Evolutionary conservation across 2,329 filamentous ascomycete genomes (phyloP).

Genomic region (Grosmannia huntii): DNA sequence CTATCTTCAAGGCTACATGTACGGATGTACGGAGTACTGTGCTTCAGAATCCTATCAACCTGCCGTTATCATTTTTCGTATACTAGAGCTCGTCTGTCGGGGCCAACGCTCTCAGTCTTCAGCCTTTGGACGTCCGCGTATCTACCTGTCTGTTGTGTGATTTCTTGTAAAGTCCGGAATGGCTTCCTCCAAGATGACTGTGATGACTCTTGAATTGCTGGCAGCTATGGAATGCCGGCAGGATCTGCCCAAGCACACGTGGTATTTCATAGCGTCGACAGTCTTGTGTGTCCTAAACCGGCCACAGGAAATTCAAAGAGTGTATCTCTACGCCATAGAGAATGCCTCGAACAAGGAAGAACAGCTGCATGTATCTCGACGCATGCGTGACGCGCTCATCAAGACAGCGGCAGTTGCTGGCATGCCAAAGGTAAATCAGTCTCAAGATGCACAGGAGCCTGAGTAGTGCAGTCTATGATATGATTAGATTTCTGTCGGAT

Average conservation of each 20-base stretch:
- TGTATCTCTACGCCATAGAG: constrained; percentile 29
- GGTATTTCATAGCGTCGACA: constrained; percentile 35
- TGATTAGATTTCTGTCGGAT: neutral
- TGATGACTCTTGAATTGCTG: constrained; percentile 27
- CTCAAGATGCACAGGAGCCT: neutral
- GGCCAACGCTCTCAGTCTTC: too few species aligned
- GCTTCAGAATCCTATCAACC: too few species aligned
- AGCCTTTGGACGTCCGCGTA: too few species aligned
- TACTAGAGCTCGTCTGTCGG: too few species aligned
- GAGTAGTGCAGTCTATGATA: too few species aligned
- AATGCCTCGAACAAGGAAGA: constrained; percentile 21
- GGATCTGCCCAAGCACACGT: constrained; percentile 29
- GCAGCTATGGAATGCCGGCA: constrained; percentile 26
- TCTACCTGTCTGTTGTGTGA: too few species aligned
- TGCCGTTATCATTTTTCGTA: too few species aligned
- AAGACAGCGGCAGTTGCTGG: constrained; percentile 35
- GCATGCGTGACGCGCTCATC: constrained; percentile 35
- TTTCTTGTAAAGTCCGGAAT: neutral
- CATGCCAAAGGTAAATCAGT: constrained; percentile 31
- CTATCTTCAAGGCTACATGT: too few species aligned
- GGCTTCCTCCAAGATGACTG: neutral
- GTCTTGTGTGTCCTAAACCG: constrained; percentile 34
- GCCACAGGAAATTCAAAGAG: constrained; percentile 31
- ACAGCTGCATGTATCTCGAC: constrained; percentile 28
- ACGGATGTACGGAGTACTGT: too few species aligned